phyloP scores from a whole-genome alignment of 345 rosid genomes.

The Zanthoxylum bungeanum region DNA sequence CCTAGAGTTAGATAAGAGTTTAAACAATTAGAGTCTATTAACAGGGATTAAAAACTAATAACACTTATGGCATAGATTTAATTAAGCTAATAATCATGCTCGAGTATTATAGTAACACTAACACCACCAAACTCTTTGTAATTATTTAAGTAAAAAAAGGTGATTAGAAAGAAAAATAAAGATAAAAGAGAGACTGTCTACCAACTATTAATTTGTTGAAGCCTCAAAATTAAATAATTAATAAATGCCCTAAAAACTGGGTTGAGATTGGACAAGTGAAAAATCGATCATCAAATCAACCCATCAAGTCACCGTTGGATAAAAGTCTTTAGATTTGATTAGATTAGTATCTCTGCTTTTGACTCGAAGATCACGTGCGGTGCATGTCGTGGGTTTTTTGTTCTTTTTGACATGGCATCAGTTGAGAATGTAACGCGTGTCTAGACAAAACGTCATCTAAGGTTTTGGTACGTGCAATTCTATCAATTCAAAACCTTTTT shows the following conservation, averaged over 20 bases:
- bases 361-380: neutral
- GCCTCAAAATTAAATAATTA: too few relatives aligned
- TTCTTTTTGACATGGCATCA: neutral
- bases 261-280: neutral
- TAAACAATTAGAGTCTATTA: too few relatives aligned
- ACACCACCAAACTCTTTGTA: neutral
- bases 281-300: neutral
- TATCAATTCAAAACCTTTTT: too few relatives aligned
- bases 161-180: neutral
- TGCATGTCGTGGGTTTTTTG: neutral
- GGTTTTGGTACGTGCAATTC: too few relatives aligned
- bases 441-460: neutral
- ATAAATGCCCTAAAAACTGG: neutral
- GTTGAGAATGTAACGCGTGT: neutral
- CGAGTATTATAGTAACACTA: neutral
- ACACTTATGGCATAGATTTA: too few relatives aligned
- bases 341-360: too few relatives aligned
- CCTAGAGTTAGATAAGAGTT: too few relatives aligned
- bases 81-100: neutral
- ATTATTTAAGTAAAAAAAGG: neutral
- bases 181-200: neutral
- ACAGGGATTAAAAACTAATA: too few relatives aligned
- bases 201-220: neutral
- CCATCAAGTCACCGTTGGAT: neutral
- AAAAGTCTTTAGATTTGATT: too few relatives aligned